Base-by-base conservation (phyloP, 129 eudicot genomes). In the Heracleum sosnowskyi region DNA sequence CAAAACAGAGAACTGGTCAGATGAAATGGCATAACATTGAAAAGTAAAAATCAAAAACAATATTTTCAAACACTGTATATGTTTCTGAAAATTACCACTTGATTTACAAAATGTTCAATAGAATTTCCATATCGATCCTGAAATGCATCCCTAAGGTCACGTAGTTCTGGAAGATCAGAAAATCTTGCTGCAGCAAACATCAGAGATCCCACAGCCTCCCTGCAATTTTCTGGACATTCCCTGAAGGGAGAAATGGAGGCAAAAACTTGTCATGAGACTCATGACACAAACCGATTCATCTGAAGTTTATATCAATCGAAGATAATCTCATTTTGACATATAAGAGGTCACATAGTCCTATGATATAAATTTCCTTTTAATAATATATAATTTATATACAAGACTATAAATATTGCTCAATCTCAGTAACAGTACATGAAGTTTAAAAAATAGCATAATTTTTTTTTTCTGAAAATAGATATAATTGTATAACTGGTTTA, bases 171-270 rank as follows among this genome's bases (percentile, higher is more conserved):
- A 79, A 95, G 86, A 81, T 95, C 99, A 69, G 99, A 95, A 83
- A 95, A 90, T 73, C 99, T 86, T 77, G 99, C 97, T 69, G 99
- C 99, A 75, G 99, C 97, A 87, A 88, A 92, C 92, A 92, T 92
- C 42, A 95, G 82, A 46, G 95, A 92, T 60, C 91, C 90, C 45
- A 95, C 97, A 47, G 97, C 88, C 88, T 90, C 96, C 85, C 97
- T 88, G 76, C 96, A 95, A 77, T 90, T 94, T 79, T 95, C 99
- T 70, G 97, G 99, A 75, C 99, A 95, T 78, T 87, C 97, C 84
- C 99, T 95, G 89, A 4, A 74, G 51, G 62, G 45, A 22, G 68
- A 73, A 87, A 80, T 71, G 70, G 29, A 73, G 55, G 9, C 24
- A 20, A 73, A 42, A 18, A 6, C 60, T 42, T 73, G 53, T 73